A percentile compares a stretch with the other conserved stretches of the same genome.
phyloP scores from a whole-genome alignment of 805 yeast genomes.

The Candida qinlingensis region DNA sequence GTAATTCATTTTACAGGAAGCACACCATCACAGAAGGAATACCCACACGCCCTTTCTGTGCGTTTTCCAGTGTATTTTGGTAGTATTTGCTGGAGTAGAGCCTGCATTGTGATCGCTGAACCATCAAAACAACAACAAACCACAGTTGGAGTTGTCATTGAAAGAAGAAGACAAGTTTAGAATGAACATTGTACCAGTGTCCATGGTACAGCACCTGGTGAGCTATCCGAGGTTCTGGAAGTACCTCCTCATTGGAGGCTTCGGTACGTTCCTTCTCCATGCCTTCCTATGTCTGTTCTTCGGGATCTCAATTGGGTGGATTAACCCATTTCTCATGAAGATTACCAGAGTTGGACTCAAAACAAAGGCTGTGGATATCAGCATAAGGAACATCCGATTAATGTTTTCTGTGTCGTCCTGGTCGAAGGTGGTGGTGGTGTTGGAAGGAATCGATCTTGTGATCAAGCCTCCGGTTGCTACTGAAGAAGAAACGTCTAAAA shows the following conservation, averaged over 20 bases:
- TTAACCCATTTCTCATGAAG: constrained; percentile 26
- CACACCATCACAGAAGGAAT: too few relatives aligned
- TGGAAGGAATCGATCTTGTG: constrained; percentile 18
- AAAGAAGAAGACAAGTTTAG: not conserved
- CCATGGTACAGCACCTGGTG: not conserved
- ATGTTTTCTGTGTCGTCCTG: constrained; percentile 13
- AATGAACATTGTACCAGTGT: not conserved
- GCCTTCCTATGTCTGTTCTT: constrained; percentile 11
- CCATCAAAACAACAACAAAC: too few relatives aligned
- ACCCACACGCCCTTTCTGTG: too few relatives aligned
- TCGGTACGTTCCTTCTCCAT: not conserved
- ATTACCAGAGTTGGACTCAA: constrained; percentile 13
- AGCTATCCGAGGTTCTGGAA: constrained; percentile 1
- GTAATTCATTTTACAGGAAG: too few relatives aligned
- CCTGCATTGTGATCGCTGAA: too few relatives aligned
- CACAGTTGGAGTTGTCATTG: not conserved
- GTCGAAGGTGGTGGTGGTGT: constrained; percentile 12
- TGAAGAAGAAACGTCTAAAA: not conserved
- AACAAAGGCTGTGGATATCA: constrained; percentile 6
- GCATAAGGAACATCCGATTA: constrained; percentile 13
- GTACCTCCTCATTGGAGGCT: not conserved
- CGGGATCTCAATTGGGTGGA: constrained; percentile 25
- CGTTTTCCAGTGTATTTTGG: too few relatives aligned
- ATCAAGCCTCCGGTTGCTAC: not conserved
- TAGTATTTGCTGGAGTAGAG: too few relatives aligned